Evolutionary conservation across 2,329 filamentous ascomycete genomes (phyloP).

Genomic region (Fusarium setosum): DNA sequence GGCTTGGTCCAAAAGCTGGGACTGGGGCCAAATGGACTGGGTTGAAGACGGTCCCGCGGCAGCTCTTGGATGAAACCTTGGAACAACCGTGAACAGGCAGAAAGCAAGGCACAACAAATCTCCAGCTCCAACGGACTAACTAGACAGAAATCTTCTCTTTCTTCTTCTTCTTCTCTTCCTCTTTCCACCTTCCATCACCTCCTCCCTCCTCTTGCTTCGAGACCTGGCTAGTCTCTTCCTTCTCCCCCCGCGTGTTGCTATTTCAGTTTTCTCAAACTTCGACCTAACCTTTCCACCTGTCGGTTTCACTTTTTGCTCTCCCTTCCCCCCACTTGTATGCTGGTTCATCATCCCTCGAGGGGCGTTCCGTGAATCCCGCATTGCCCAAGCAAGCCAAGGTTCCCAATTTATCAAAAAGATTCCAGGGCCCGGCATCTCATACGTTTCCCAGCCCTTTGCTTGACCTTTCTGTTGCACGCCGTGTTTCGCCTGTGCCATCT

Average conservation of each 20-base stretch:
- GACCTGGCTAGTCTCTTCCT: neutral
- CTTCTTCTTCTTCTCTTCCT: neutral
- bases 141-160: neutral
- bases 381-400: neutral
- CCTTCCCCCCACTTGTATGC: slow-evolving; percentile 32
- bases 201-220: slow-evolving; percentile 2
- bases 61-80: slow-evolving; percentile 31
- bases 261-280: neutral
- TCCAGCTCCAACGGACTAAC: no score
- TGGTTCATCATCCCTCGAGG: slow-evolving; percentile 30
- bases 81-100: slow-evolving; percentile 12
- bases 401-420: slow-evolving; percentile 32
- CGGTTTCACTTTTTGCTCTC: slow-evolving; percentile 32
- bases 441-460: slow-evolving; percentile 30
- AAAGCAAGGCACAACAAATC: neutral
- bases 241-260: slow-evolving; percentile 6
- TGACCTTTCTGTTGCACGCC: slow-evolving; percentile 27
- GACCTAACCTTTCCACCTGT: slow-evolving; percentile 21
- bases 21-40: neutral
- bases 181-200: no score
- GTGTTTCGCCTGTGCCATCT: slow-evolving; percentile 42
- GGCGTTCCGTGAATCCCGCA: slow-evolving; percentile 24
- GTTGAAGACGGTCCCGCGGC: slow-evolving; percentile 21
- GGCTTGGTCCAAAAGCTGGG: slow-evolving; percentile 21
- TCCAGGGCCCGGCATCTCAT: slow-evolving; percentile 33